Evolutionary conservation across 164 flowering plant genomes (phyloP).

Genomic region (Cinnamomum chago): DNA sequence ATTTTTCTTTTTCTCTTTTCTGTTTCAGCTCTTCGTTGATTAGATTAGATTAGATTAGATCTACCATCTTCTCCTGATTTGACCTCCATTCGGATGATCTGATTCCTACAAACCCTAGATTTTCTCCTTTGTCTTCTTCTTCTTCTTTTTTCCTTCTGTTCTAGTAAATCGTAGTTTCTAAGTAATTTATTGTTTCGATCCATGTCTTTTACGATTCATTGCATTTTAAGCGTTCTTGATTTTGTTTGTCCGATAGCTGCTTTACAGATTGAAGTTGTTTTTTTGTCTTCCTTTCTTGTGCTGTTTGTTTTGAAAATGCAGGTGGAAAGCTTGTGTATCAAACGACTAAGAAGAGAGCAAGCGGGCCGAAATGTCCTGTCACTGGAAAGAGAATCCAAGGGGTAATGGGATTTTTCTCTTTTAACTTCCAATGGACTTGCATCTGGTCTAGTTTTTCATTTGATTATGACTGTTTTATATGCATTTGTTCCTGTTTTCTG

Average conservation of each 20-base stretch:
- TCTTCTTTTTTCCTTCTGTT: neutral
- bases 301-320: slow-evolving; percentile 1
- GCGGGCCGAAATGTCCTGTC: slow-evolving; percentile 59
- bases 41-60: too few relatives aligned
- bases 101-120: neutral
- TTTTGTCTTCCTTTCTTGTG: neutral
- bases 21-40: too few relatives aligned
- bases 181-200: too few relatives aligned
- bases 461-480: neutral
- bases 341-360: slow-evolving; percentile 51
- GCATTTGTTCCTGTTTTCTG: neutral
- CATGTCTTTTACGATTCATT: neutral
- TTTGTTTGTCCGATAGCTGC: neutral
- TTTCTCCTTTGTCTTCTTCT: neutral
- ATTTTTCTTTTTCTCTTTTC: too few relatives aligned
- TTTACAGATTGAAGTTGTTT: neutral
- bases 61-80: too few relatives aligned
- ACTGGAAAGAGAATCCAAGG: slow-evolving; percentile 66
- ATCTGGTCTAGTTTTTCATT: neutral
- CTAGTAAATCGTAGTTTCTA: neutral
- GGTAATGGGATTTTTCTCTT: slow-evolving; percentile 26
- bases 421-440: neutral
- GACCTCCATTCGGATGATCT: too few relatives aligned
- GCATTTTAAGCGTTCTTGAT: neutral
- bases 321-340: slow-evolving; percentile 50